A percentile compares a stretch with the other conserved stretches of the same genome.
These are phyloP conservation scores for Austroboletus niveus DNA, from an alignment of 1,284 basidiomycete species.

Conservation along the genomic window DNA sequence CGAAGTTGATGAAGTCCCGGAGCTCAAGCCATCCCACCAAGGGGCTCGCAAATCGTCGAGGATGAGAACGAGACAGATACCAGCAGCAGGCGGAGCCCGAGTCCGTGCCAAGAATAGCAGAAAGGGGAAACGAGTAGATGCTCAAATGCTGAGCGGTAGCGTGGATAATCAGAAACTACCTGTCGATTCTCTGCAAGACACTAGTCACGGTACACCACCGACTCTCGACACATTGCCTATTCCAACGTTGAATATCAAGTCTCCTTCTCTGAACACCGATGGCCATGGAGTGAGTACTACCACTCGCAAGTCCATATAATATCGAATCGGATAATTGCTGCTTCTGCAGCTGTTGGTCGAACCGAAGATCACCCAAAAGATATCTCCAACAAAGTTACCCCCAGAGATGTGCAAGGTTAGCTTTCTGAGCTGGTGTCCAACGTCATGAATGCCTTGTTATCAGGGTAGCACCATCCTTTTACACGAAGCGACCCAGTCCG, in stretches of 20 bases:
- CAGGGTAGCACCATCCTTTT: conserved; percentile 6
- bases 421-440: neutral
- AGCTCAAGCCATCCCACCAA: conserved; percentile 2
- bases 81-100: conserved; percentile 1
- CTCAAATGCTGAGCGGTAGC: neutral
- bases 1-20: conserved; percentile 15
- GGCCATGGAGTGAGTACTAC: conserved; percentile 11
- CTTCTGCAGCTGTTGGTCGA: conserved; percentile 5
- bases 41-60: conserved; percentile 22
- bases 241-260: neutral
- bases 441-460: neutral
- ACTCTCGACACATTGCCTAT: neutral
- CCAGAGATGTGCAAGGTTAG: conserved; percentile 14
- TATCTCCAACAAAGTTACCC: neutral
- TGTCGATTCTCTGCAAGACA: neutral
- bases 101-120: conserved; percentile 1
- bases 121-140: conserved; percentile 4
- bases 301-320: neutral
- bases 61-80: conserved; percentile 14
- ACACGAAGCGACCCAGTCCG: neutral
- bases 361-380: neutral
- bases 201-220: neutral
- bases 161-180: neutral
- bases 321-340: neutral
- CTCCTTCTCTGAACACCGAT: neutral